These are phyloP conservation scores for Cucumis cinereus DNA, from an alignment of 306 rosid species.

Conservation along the genomic window DNA sequence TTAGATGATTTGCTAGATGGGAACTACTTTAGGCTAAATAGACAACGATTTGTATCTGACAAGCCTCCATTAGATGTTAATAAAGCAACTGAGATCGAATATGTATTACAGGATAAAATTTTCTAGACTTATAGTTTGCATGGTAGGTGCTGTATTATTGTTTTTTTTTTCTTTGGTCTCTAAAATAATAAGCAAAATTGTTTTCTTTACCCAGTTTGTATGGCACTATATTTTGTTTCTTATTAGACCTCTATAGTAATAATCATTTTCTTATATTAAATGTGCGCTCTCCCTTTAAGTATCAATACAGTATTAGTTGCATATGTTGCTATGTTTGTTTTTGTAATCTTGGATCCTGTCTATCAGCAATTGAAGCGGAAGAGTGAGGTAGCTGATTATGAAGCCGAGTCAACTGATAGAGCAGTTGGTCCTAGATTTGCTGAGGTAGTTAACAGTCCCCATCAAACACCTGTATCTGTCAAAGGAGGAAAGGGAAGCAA, in stretches of 20 bases:
- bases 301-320: neutral
- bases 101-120: neutral
- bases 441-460: constrained; percentile 35
- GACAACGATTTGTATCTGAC: neutral
- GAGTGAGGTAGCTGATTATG: constrained; percentile 40
- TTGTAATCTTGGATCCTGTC: constrained; percentile 12
- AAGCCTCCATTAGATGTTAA: neutral
- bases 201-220: neutral
- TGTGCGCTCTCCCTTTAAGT: neutral
- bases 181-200: neutral
- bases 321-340: constrained; percentile 11
- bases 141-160: neutral
- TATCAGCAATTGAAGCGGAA: constrained; percentile 67
- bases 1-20: neutral
- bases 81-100: neutral
- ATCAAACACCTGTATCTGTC: constrained; percentile 60
- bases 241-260: neutral
- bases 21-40: neutral
- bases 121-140: neutral
- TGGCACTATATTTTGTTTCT: neutral
- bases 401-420: constrained; percentile 59
- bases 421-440: constrained; percentile 32
- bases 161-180: neutral
- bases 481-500: constrained; percentile 62
- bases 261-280: neutral